These are phyloP conservation scores for Zoysia japonica DNA, from an alignment of 176 grass and related monocot species.

Conservation along the genomic window DNA sequence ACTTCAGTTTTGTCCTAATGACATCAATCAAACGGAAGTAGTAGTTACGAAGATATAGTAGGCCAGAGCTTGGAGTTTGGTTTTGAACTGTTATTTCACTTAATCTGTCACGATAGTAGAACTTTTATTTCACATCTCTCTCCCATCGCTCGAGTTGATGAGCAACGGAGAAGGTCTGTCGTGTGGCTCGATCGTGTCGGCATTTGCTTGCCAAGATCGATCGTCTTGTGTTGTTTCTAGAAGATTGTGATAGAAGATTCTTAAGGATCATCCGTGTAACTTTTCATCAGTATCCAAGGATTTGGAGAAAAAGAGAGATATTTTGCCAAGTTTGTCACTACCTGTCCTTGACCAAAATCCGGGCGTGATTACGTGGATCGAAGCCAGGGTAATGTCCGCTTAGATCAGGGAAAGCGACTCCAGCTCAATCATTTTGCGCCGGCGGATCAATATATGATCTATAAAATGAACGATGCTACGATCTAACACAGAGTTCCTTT, in stretches of 20 bases:
- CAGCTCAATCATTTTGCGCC: neutral
- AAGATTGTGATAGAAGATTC: neutral
- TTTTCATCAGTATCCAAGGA: neutral
- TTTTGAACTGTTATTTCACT: too few relatives aligned
- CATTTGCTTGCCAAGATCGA: neutral
- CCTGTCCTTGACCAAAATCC: neutral
- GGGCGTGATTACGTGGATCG: neutral
- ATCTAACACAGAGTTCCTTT: too few relatives aligned
- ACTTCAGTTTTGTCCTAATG: too few relatives aligned
- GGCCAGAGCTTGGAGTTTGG: too few relatives aligned
- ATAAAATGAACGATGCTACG: too few relatives aligned
- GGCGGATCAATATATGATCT: too few relatives aligned
- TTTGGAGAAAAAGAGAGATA: neutral
- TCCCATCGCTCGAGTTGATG: too few relatives aligned
- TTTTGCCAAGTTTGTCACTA: conserved; percentile 6
- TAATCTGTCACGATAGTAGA: too few relatives aligned
- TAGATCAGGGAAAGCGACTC: conserved; percentile 5
- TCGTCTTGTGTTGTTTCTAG: conserved; percentile 5
- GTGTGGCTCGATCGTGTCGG: neutral
- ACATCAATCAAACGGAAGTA: too few relatives aligned
- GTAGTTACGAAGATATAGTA: too few relatives aligned
- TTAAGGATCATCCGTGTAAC: neutral
- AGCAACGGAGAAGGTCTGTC: too few relatives aligned
- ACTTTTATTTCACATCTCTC: too few relatives aligned
- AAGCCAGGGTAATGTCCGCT: neutral